Base-by-base conservation (phyloP, 2,329 filamentous ascomycete genomes). In the Fusarium goolgardi region DNA sequence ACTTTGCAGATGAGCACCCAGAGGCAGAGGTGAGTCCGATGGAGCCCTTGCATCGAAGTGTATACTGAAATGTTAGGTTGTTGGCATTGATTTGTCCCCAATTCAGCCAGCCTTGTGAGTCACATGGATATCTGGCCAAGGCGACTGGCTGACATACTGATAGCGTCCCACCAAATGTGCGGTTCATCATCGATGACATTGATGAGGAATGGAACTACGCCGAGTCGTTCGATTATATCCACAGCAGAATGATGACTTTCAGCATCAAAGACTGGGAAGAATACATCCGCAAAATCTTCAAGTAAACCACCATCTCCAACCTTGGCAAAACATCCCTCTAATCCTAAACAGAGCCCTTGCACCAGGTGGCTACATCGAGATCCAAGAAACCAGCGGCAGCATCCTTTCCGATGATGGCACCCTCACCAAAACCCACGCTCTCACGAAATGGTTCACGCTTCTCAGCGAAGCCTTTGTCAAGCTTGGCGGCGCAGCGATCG, bases 1-100 rank as follows among this genome's bases (percentile, higher is more conserved):
- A 67, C 32, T 67, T 46, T 10, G 63, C 64, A 2, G 64, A 67
- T 7, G 64, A 67, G 3, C 57, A 67, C 27, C 52, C 47, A 0
- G 23, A 44, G 1, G 47, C 64, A 0, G 61, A 61, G 25, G 57
- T 60, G 12, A 4, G 4, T 2, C 4, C 9, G 0, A 2, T 1
- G 0, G 4, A 6, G 3, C 2, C 5, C 6, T 3, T 13, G 18
- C 0, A 3, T 4, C 0, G 2, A 10, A 20, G 2, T 11, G 8
- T 5, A 3, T 3, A 34, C 20, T 61, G 13, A 61, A 0, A 0
- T 0, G 4, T 2, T 0, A 56, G 63, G 49, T 66, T 2, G 39
- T 53, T 13, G 59, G 59, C 0, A 44, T 62, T 1, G 59, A 62
- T 2, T 23, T 62, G 3, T 62, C 59, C 1, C 57, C 57, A 1